Evolutionary conservation across 192 early-diverging fungal genomes (phyloP), one percentile per base, ranked within the genome.

Genomic region (Entomortierella chlamydospora): DNA sequence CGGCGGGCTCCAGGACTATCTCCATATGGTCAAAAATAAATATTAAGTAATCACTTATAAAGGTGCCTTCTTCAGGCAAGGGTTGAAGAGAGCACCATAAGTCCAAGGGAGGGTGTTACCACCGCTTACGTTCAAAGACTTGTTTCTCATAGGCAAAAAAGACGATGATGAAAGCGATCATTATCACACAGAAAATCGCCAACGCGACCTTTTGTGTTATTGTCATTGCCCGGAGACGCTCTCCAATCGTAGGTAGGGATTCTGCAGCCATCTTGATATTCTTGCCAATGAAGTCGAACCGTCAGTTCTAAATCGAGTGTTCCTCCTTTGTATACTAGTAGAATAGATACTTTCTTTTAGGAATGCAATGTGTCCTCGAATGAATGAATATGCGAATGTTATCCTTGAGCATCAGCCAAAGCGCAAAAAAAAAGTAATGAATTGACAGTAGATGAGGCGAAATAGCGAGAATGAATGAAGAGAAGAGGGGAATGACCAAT

Each of bases 41-140:
- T 22, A 25, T 25, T 49, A 41, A 1, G 12, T 61, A 5, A 11
- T 25, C 1, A 26, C 8, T 2, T 11, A 25, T n/a, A 5, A 22
- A 25, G 42, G 59, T 9, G 10, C 13, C 8, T 53, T 31, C n/a
- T n/a, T n/a, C n/a, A n/a, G n/a, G n/a, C n/a, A n/a, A n/a, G n/a
- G n/a, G n/a, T n/a, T n/a, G n/a, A n/a, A n/a, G n/a, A n/a, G n/a
- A n/a, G n/a, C n/a, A n/a, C n/a, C n/a, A n/a, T n/a, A n/a, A n/a
- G n/a, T n/a, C n/a, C n/a, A n/a, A n/a, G n/a, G n/a, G n/a, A n/a
- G n/a, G n/a, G n/a, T n/a, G n/a, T n/a, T n/a, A n/a, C n/a, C n/a
- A n/a, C n/a, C n/a, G n/a, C 63, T 13, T 76, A 68, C 72, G 25
- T 29, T 67, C 30, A 77, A 77, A 77, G 17, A 77, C 64, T 37